phyloP scores from a whole-genome alignment of 2,329 filamentous ascomycete genomes.

The Cladosporium phlei region DNA sequence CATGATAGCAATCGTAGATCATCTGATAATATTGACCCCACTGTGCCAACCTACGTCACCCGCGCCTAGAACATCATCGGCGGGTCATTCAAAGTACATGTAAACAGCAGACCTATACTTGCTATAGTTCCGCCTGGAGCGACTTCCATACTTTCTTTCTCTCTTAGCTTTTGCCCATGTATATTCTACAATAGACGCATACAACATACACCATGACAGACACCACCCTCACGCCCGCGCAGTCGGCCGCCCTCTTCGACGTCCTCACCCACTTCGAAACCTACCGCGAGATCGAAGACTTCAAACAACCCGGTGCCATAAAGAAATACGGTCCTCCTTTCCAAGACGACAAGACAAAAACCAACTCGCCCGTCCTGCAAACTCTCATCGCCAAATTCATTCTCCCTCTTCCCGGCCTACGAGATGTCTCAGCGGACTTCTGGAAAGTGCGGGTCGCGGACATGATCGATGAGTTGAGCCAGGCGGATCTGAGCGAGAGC shows the following conservation, averaged over 20 bases:
- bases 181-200: not conserved
- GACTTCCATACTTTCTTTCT: too few relatives aligned
- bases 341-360: conserved; percentile 39
- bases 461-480: conserved; percentile 57
- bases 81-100: conserved; percentile 2
- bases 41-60: too few relatives aligned
- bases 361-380: conserved; percentile 57
- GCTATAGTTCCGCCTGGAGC: too few relatives aligned
- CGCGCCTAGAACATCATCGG: conserved; percentile 8
- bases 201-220: conserved; percentile 1
- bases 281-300: conserved; percentile 64
- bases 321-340: conserved; percentile 68
- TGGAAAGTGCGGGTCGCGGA: conserved; percentile 60
- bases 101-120: too few relatives aligned
- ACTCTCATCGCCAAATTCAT: conserved; percentile 61
- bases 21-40: too few relatives aligned
- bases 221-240: conserved; percentile 33
- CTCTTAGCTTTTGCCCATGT: too few relatives aligned
- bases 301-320: conserved; percentile 62
- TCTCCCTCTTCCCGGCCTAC: conserved; percentile 61
- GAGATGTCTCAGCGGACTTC: conserved; percentile 58
- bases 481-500: conserved; percentile 70
- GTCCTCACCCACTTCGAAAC: conserved; percentile 52
- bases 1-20: too few relatives aligned
- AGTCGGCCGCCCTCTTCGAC: conserved; percentile 50